These are phyloP conservation scores for Pulveroboletus frians DNA, from an alignment of 768 basidiomycete species.

Conservation along the genomic window DNA sequence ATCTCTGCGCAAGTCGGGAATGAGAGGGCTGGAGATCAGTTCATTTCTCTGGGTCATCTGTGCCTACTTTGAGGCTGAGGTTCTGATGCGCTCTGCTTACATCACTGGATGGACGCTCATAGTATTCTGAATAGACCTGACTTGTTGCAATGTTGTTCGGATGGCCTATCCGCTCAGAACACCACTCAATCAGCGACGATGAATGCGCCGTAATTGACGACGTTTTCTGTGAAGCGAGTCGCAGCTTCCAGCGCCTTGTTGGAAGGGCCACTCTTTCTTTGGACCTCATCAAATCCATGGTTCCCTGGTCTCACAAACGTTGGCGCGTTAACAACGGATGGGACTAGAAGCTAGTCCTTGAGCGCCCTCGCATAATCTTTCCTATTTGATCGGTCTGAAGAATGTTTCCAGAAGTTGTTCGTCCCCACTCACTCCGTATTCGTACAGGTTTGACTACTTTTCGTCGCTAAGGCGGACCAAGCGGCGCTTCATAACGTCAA, in stretches of 20 bases:
- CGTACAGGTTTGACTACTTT: not conserved
- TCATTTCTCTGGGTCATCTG: not conserved
- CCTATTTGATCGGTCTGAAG: not conserved
- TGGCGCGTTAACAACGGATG: not conserved
- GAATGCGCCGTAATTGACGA: not conserved
- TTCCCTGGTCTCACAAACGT: not conserved
- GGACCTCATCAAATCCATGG: not conserved
- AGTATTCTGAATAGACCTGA: constrained; percentile 1
- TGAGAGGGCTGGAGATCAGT: not conserved
- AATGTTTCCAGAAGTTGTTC: not conserved
- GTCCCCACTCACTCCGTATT: not conserved
- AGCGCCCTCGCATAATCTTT: not conserved
- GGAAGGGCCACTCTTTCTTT: not conserved
- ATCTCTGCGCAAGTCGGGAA: constrained; percentile 1
- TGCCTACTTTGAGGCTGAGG: not conserved
- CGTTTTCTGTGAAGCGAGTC: not conserved
- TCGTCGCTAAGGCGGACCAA: constrained; percentile 1
- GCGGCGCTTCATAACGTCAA: not conserved
- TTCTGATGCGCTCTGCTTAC: not conserved
- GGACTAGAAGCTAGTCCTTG: not conserved
- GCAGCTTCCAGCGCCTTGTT: not conserved
- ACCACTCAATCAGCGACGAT: constrained; percentile 5
- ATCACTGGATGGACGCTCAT: not conserved
- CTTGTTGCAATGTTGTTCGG: not conserved
- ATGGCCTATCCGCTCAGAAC: not conserved